Conservation (phyloP, 257 asterid genomes). For the Ligustrum vulgare region DNA sequence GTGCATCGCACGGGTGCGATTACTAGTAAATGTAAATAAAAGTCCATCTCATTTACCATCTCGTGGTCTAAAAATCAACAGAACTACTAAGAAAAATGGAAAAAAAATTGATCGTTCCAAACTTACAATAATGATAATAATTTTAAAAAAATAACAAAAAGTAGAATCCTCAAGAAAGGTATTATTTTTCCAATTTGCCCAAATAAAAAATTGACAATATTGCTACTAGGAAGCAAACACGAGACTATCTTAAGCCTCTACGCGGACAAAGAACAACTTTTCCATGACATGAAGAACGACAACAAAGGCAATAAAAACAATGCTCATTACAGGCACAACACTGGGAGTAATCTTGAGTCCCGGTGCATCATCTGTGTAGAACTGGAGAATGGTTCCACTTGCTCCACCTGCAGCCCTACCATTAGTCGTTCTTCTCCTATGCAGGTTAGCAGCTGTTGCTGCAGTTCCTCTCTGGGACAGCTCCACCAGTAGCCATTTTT, state of each 20-base stretch:
- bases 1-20: too few relatives aligned
- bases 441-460: conserved; percentile 65
- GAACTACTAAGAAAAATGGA: too few relatives aligned
- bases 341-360: conserved; percentile 67
- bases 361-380: conserved; percentile 70
- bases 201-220: neutral
- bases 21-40: too few relatives aligned
- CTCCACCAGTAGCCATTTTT: conserved; percentile 66
- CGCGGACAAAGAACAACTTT: conserved; percentile 60
- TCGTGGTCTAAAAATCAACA: too few relatives aligned
- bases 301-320: conserved; percentile 64
- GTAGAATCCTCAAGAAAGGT: neutral
- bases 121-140: too few relatives aligned
- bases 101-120: neutral
- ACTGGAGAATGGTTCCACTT: conserved; percentile 70
- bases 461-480: conserved; percentile 69
- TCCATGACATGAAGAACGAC: conserved; percentile 67
- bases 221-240: neutral
- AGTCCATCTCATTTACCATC: too few relatives aligned
- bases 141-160: neutral
- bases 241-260: conserved; percentile 33
- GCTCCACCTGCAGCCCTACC: conserved; percentile 58
- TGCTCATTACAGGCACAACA: conserved; percentile 68
- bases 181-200: neutral
- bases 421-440: conserved; percentile 51